Conservation (phyloP, 2,329 filamentous ascomycete species). For the Penicillium expansum region DNA sequence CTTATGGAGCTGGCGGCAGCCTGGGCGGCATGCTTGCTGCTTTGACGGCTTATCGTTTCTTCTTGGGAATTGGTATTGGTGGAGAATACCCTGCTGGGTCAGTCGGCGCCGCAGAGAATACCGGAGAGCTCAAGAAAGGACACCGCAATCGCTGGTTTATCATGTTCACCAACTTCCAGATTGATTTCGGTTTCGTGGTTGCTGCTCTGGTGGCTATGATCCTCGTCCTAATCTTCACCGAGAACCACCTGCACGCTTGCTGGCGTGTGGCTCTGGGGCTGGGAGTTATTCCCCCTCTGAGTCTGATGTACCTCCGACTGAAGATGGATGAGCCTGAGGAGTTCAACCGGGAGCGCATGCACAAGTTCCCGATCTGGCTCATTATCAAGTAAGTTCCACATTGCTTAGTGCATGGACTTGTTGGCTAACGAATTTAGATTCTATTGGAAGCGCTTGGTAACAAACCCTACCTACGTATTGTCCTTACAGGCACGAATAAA, state of each 20-base stretch:
- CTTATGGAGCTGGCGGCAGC: slow-evolving; percentile 71
- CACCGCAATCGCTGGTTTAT: slow-evolving; percentile 90
- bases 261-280: slow-evolving; percentile 81
- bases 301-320: slow-evolving; percentile 68
- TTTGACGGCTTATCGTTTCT: slow-evolving; percentile 79
- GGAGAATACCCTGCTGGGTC: slow-evolving; percentile 61
- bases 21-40: slow-evolving; percentile 71
- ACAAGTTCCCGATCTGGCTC: slow-evolving; percentile 53
- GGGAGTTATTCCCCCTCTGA: slow-evolving; percentile 72
- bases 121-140: slow-evolving; percentile 74
- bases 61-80: slow-evolving; percentile 75
- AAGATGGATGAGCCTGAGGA: slow-evolving; percentile 76
- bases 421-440: slow-evolving; percentile 53
- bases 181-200: slow-evolving; percentile 79
- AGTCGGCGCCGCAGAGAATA: slow-evolving; percentile 80
- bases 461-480: neutral
- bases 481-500: neutral
- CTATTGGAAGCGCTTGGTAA: slow-evolving; percentile 69
- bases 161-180: slow-evolving; percentile 84
- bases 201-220: slow-evolving; percentile 74
- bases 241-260: slow-evolving; percentile 66
- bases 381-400: slow-evolving; percentile 45
- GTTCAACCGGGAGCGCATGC: slow-evolving; percentile 69
- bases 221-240: slow-evolving; percentile 57
- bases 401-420: slow-evolving; percentile 19